phyloP scores from a whole-genome alignment of 2,329 filamentous ascomycete species.

The Aphanocladium album region DNA sequence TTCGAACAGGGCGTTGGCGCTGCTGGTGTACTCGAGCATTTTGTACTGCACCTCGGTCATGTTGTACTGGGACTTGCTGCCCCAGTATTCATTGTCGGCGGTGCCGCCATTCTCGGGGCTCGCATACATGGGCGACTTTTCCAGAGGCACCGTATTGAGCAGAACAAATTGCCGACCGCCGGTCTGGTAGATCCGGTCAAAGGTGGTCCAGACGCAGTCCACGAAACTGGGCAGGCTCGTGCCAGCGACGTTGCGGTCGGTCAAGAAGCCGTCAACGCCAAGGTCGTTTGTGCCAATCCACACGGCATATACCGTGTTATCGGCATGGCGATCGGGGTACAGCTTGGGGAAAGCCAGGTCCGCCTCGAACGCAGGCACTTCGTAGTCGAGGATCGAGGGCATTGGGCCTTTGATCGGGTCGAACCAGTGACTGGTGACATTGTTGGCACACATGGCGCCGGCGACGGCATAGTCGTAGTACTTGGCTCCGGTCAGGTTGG shows the following conservation, averaged over 20 bases:
- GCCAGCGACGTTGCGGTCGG: conserved; percentile 54
- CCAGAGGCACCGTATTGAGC: conserved; percentile 62
- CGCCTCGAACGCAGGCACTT: conserved; percentile 52
- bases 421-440: conserved; percentile 40
- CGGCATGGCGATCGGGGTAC: conserved; percentile 39
- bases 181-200: conserved; percentile 58
- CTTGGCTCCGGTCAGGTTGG: conserved; percentile 50
- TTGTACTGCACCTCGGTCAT: conserved; percentile 40
- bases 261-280: conserved; percentile 60
- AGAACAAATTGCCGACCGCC: conserved; percentile 69
- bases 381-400: conserved; percentile 58
- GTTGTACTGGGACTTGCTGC: conserved; percentile 39
- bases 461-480: conserved; percentile 66
- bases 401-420: conserved; percentile 35
- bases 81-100: conserved; percentile 40
- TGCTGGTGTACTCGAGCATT: conserved; percentile 40
- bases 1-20: conserved; percentile 40
- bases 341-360: conserved; percentile 40
- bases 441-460: conserved; percentile 68
- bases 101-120: conserved; percentile 31
- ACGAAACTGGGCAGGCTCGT: conserved; percentile 61
- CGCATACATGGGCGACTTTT: conserved; percentile 63
- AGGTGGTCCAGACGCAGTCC: conserved; percentile 58
- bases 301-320: conserved; percentile 66
- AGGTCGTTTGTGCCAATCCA: conserved; percentile 84